Percentiles rank a stretch among this genome's conserved stretches.
Conservation (phyloP, 2,329 filamentous ascomycete genomes). For the Colletotrichum navitas region DNA sequence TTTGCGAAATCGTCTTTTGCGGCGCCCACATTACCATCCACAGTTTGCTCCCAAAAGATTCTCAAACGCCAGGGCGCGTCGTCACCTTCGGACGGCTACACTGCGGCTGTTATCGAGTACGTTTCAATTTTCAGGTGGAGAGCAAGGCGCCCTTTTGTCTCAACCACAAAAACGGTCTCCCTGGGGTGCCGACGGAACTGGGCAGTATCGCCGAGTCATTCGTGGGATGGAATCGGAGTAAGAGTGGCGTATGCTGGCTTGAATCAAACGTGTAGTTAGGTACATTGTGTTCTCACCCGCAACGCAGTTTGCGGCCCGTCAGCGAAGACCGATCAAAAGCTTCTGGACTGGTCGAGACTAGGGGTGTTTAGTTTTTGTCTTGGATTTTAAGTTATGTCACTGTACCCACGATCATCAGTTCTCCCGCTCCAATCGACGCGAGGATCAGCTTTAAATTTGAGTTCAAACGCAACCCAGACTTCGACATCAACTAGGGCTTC, state of each 20-base stretch:
- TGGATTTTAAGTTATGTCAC: background rate
- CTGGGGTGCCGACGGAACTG: background rate
- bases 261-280: background rate
- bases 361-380: background rate
- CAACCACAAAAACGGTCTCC: background rate
- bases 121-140: no score
- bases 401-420: background rate
- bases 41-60: no score
- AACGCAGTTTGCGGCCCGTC: no score
- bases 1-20: background rate
- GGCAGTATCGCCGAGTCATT: background rate
- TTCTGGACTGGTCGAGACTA: background rate
- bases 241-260: background rate
- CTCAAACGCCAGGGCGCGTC: background rate
- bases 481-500: background rate
- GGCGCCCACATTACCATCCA: background rate
- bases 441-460: background rate
- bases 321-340: background rate
- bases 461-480: background rate
- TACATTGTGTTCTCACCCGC: no score
- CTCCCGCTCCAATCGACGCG: background rate
- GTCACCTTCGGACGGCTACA: background rate
- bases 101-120: background rate
- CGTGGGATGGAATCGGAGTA: background rate
- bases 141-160: background rate